Evolutionary conservation across 106 monocot species (phyloP).

Genomic region (Narthecium ossifragum): DNA sequence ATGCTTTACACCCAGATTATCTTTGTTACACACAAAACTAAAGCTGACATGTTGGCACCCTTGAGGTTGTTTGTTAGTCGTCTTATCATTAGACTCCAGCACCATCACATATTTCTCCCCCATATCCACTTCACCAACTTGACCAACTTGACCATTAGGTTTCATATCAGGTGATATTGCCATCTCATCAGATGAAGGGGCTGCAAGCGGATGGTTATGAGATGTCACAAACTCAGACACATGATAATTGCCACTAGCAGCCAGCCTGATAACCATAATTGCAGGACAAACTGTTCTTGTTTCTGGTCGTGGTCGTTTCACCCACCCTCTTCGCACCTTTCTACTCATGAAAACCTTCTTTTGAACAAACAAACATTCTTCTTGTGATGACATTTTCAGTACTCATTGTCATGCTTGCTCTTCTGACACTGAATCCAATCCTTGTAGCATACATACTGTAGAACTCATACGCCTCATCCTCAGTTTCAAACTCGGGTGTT

Average conservation of each 20-base stretch:
- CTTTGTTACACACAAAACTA: no score
- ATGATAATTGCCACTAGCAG: conserved; percentile 44
- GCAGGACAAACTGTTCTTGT: conserved; percentile 68
- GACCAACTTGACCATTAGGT: conserved; percentile 21
- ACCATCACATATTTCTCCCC: not conserved
- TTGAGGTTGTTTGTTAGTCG: no score
- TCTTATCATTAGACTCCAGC: not conserved
- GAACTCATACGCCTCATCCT: no score
- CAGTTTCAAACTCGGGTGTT: no score
- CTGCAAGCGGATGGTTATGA: conserved; percentile 50
- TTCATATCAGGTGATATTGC: conserved; percentile 16
- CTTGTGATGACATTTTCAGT: no score
- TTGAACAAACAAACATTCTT: no score
- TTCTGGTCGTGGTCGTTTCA: conserved; percentile 55
- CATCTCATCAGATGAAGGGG: conserved; percentile 26
- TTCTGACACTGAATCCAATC: no score
- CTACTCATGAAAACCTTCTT: conserved; percentile 20
- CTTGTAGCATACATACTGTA: no score
- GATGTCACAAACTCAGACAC: conserved; percentile 55
- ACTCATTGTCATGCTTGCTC: no score
- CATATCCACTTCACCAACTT: conserved; percentile 1
- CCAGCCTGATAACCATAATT: conserved; percentile 48
- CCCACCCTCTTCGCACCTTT: conserved; percentile 53
- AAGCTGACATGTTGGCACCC: no score
- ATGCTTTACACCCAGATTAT: conserved; percentile 1